Base-by-base conservation (phyloP, 2,329 filamentous ascomycete genomes). In the Ophiognomonia clavigignenti-juglandacearum region DNA sequence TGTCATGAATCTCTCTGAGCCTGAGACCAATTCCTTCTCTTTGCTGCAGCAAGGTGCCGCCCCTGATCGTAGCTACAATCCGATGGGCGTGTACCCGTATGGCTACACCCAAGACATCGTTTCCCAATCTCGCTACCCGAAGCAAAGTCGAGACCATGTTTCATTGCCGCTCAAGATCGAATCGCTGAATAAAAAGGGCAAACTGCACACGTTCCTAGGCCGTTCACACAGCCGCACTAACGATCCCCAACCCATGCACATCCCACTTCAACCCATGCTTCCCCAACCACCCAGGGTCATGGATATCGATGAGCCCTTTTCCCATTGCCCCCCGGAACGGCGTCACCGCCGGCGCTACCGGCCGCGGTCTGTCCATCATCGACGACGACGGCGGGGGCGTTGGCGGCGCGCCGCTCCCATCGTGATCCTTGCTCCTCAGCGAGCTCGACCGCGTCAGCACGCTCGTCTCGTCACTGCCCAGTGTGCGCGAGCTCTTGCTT, bases 241-340 rank as follows among this genome's bases (percentile, higher is more conserved):
- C 29, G 37, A 47, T 9, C 18, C 48, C 44, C 23, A 47, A 13
- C 13, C 39, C 44, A 8, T 31, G 44, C 9, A 29, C 39, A 36
- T 47, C 40, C 48, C 48, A 50, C 23, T 44, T 43, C 24, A 50
- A 24, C 9, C 48, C 48, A 29, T 50, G 44, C 18, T 35, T 47
- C 19, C 29, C 44, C 39, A 50, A 31, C 48, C 48, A 47, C 16
- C 34, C 39, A 23, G 35, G 44, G 16, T 44, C 48, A 23, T 50
- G 48, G 11, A 50, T 43, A 20, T 47, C 44, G 19, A 47, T 41
- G 9, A 39, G 20, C 23, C 31, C 37, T 19, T 27, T 35, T 26
- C 32, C 31, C 39, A 38, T 18, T 31, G 38, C 10, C 34, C 4
- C 18, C 16, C 16, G n/a, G 18, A 20, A 11, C 7, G 9, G 18